Conservation (phyloP, 2,329 filamentous ascomycete species). For the Exserohilum turcica region DNA sequence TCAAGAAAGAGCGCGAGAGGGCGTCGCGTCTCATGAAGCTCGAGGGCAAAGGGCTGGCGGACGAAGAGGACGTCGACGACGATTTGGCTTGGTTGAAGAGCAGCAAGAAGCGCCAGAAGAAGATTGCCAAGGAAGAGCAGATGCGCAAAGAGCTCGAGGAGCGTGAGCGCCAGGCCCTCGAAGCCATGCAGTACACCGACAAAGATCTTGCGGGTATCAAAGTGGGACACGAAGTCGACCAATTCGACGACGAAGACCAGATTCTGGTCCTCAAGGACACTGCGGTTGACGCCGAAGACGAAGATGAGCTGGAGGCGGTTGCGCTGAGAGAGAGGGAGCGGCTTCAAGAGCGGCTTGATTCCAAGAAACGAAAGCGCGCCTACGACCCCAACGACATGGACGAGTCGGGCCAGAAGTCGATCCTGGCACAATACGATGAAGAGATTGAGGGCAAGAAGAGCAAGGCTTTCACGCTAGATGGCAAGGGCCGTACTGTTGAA, state of each 20-base stretch:
- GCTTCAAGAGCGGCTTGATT: conserved; percentile 74
- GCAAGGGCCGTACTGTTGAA: conserved; percentile 67
- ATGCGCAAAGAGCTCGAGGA: conserved; percentile 78
- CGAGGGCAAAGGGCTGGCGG: conserved; percentile 83
- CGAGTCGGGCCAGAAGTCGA: conserved; percentile 66
- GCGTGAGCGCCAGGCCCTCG: conserved; percentile 67
- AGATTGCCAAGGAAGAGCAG: conserved; percentile 74
- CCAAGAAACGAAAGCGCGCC: conserved; percentile 87
- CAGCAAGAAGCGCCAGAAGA: conserved; percentile 92
- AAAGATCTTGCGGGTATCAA: conserved; percentile 88
- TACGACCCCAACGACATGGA: conserved; percentile 83
- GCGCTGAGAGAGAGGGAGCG: conserved; percentile 73
- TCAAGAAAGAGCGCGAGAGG: conserved; percentile 85
- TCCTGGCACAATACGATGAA: conserved; percentile 93
- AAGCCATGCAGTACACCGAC: conserved; percentile 72
- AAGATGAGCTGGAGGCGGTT: conserved; percentile 85
- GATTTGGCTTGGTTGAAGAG: conserved; percentile 85
- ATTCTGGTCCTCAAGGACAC: conserved; percentile 94
- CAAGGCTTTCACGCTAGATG: conserved; percentile 86
- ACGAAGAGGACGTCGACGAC: conserved; percentile 71
- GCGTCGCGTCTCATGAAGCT: conserved; percentile 77
- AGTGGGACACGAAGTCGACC: conserved; percentile 82
- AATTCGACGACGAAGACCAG: conserved; percentile 84
- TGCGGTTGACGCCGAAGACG: conserved; percentile 79
- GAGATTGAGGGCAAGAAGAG: conserved; percentile 89